These are phyloP conservation scores for Tricholoma hemisulphureum DNA, from an alignment of 768 basidiomycete species.

Conservation along the genomic window DNA sequence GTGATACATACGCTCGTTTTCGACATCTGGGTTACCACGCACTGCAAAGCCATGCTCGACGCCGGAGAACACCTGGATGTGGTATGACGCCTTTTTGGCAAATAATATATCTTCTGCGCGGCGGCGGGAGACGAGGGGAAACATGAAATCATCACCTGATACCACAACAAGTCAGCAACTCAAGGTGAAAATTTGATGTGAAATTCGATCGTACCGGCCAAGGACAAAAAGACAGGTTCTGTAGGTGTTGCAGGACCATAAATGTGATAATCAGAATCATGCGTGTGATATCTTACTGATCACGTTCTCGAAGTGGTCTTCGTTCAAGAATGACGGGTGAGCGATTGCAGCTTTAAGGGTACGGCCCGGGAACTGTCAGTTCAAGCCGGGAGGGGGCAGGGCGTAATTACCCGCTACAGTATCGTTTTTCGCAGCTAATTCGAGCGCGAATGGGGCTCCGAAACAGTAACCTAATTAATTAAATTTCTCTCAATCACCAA, in stretches of 20 bases:
- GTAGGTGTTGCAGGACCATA: not conserved
- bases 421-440: constrained; percentile 44
- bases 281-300: constrained; percentile 38
- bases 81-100: constrained; percentile 49
- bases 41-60: constrained; percentile 49
- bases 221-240: constrained; percentile 57
- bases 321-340: constrained; percentile 51
- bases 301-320: constrained; percentile 45
- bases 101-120: constrained; percentile 56
- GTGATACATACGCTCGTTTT: constrained; percentile 35
- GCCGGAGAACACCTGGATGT: constrained; percentile 57
- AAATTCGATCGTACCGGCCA: constrained; percentile 41
- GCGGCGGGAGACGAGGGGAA: constrained; percentile 47
- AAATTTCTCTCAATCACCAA: not conserved
- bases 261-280: not conserved
- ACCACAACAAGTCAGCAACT: not conserved
- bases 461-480: constrained; percentile 51
- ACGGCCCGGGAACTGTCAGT: not conserved
- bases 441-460: constrained; percentile 51
- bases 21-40: constrained; percentile 43
- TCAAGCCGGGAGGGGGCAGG: not conserved
- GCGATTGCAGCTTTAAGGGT: constrained; percentile 48
- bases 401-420: constrained; percentile 42
- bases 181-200: not conserved
- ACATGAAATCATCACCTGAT: not conserved